Evolutionary conservation across 2,329 filamentous ascomycete genomes (phyloP), one percentile per base, ranked within the genome.

Genomic region (Lasiodiplodia hormozganensis): DNA sequence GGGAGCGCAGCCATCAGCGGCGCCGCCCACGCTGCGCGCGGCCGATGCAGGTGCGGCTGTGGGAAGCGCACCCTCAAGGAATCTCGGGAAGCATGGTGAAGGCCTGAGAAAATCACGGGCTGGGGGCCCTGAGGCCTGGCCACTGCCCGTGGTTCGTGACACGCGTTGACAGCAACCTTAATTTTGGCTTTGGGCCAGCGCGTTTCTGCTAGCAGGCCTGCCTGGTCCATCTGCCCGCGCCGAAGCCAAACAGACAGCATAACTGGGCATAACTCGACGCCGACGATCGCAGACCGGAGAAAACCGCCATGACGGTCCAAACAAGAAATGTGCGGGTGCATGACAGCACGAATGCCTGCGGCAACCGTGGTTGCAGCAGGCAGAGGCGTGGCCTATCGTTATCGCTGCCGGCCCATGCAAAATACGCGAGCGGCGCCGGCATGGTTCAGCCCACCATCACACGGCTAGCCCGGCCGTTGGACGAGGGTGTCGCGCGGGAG

Each of bases 21-120:
- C 62, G n/a, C 40, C 34, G 36, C 64, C 38, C 43, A 40, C 56
- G 38, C 65, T 65, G 47, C 51, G 28, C 23, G 52, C 18, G 31
- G 60, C 58, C 49, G 62, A 54, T 38, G 62, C 58, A 51, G 54
- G 54, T 62, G 58, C 65, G 67, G 64, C 49, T 25, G 67, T 54
- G 57, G 62, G 60, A 52, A 65, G 60, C 21, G 54, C 65, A 65
- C 69, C 64, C 64, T 69, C 69, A 67, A 69, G 69, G 69, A 69
- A 70, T 68, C 62, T 67, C 69, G 69, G 69, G 69, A 70, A 69
- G 67, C 69, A 58, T 62, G 69, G 69, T 65, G 52, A 68, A 65
- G 53, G 65, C 66, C 66, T 70, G 69, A 70, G 66, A 66, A 64
- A 64, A 68, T 70, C 69, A 64, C 56, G 52, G 56, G 51, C 47